A percentile compares a stretch with the other conserved stretches of the same genome.
These are phyloP conservation scores for Omphalotus olearius DNA, from an alignment of 1,284 basidiomycete genomes.

Conservation along the genomic window DNA sequence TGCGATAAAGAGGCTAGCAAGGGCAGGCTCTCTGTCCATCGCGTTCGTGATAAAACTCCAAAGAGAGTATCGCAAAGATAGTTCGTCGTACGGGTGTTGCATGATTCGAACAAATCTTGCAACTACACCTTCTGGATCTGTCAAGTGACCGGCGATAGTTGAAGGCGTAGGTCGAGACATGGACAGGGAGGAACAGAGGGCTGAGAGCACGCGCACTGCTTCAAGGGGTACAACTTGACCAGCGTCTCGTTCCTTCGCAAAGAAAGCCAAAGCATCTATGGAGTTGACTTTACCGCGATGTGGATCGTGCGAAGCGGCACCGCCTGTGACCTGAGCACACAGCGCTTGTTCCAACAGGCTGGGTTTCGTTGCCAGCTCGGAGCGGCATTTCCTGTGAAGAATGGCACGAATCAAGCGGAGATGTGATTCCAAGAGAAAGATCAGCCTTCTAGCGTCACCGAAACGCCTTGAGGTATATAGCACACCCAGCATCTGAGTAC, in stretches of 20 bases:
- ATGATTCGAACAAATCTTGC: slow-evolving; percentile 59
- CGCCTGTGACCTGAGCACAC: slow-evolving; percentile 56
- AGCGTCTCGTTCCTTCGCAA: slow-evolving; percentile 59
- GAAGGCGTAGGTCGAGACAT: slow-evolving; percentile 52
- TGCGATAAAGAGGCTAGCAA: slow-evolving; percentile 78
- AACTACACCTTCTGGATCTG: slow-evolving; percentile 66
- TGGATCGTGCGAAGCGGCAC: slow-evolving; percentile 42
- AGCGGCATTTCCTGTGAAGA: slow-evolving; percentile 57
- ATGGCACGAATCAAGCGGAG: slow-evolving; percentile 59
- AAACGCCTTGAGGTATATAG: slow-evolving; percentile 61
- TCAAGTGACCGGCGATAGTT: slow-evolving; percentile 69
- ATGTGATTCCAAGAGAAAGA: slow-evolving; percentile 63
- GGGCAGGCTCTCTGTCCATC: slow-evolving; percentile 83
- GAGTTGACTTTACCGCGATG: slow-evolving; percentile 52
- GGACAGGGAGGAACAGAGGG: slow-evolving; percentile 65
- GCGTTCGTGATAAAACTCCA: slow-evolving; percentile 85
- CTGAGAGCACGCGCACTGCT: slow-evolving; percentile 61
- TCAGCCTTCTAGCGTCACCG: slow-evolving; percentile 65
- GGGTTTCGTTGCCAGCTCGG: slow-evolving; percentile 36
- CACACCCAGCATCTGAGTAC: slow-evolving; percentile 52
- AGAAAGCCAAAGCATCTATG: slow-evolving; percentile 64
- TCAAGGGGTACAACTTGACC: slow-evolving; percentile 57
- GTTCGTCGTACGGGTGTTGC: slow-evolving; percentile 69
- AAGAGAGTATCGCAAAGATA: slow-evolving; percentile 63
- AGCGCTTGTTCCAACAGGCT: slow-evolving; percentile 74